Percentiles rank a stretch among this genome's conserved stretches.
Conservation (phyloP, 1,284 basidiomycete genomes). For the Takashimella tepidaria region DNA sequence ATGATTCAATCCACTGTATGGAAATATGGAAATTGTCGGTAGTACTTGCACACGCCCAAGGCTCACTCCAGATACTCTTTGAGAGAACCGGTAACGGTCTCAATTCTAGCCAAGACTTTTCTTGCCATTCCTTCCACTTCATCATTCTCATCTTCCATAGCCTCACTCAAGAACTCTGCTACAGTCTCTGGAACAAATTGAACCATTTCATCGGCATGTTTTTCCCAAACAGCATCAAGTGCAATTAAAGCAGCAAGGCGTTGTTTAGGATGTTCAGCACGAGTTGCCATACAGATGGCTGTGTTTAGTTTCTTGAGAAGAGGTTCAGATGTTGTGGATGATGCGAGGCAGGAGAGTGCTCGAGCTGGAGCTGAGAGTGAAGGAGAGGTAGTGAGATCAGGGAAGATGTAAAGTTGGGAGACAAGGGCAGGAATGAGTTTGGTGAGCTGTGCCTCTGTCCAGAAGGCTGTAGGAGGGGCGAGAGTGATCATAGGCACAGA, state of each 20-base stretch:
- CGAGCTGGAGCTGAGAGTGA: constrained; percentile 30
- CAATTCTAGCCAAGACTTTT: constrained; percentile 47
- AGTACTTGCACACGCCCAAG: no score
- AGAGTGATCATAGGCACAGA: background rate
- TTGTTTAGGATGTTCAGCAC: constrained; percentile 65
- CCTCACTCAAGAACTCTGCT: constrained; percentile 50
- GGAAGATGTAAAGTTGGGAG: constrained; percentile 59
- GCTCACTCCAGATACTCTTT: constrained; percentile 45
- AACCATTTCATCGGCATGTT: constrained; percentile 57
- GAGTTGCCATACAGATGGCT: constrained; percentile 77
- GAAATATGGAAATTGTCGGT: no score
- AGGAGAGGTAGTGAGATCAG: constrained; percentile 7
- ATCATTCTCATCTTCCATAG: constrained; percentile 51
- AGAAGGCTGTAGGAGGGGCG: constrained; percentile 64
- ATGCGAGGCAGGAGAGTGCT: constrained; percentile 55
- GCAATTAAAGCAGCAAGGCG: constrained; percentile 67
- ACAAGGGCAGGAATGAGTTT: constrained; percentile 59
- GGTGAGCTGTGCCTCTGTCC: constrained; percentile 74
- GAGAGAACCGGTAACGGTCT: constrained; percentile 47
- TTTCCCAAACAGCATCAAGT: constrained; percentile 66
- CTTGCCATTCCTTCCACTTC: constrained; percentile 48
- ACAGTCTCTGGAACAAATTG: constrained; percentile 53
- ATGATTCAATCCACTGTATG: no score
- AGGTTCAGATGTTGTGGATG: constrained; percentile 55
- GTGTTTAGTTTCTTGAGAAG: constrained; percentile 76